Base-by-base conservation (phyloP, 2,329 filamentous ascomycete genomes). In the Diplocarpon rosae region DNA sequence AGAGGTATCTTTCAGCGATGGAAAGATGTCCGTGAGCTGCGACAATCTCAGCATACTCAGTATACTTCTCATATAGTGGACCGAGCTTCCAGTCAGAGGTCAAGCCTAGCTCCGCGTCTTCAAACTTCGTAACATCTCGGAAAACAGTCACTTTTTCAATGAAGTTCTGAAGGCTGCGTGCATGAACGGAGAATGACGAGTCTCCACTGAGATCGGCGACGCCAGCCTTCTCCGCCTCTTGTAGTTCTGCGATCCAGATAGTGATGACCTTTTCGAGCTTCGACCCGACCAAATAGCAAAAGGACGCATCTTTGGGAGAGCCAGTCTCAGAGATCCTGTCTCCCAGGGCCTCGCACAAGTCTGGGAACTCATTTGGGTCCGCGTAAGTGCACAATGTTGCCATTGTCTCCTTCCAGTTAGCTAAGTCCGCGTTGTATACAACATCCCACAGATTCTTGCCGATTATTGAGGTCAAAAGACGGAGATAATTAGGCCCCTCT, bases 81-180 rank as follows among this genome's bases (percentile, higher is more conserved):
- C 80, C 75, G 48, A 98, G 78, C 67, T 94, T 95, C 90, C 90
- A 98, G 56, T 82, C 85, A 1, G 80, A 80, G 9, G 76, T 71
- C 55, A 85, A 76, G 37, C 68, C 67, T 52, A 77, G 76, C 59
- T 95, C 88, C 8, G 68, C 65, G 61, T 98, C 92, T 56, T 84
- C 70, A 69, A 95, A 98, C 59, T 90, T 88, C 50, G 88, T 89
- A 35, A 95, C 89, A 55, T 92, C 78, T 43, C 92, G 83, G 79
- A 98, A 98, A 43, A 98, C 78, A 0, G 89, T 94, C 37, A 98
- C 92, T 71, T 98, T 98, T 68, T 98, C 92, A 51, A 98, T 94
- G 60, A 98, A 90, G 53, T 85, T 82, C 64, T 96, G 92, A 35
- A 98, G 69, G 37, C 84, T 83, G 50, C 80, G 80, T 44, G 90